These are phyloP conservation scores for Chalciporus sphaerocephalus DNA, from an alignment of 768 basidiomycete species.

Conservation along the genomic window DNA sequence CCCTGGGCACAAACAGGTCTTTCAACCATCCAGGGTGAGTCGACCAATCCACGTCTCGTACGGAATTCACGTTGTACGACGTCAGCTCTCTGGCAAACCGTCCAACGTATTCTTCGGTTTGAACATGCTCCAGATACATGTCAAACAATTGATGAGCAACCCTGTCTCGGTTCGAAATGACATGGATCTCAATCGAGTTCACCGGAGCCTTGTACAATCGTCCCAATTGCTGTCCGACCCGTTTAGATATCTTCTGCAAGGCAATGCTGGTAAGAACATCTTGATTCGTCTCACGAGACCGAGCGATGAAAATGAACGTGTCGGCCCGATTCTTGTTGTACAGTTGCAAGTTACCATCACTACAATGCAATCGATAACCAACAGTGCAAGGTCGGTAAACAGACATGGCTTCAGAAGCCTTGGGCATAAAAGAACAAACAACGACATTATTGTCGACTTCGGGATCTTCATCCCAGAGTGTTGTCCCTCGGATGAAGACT, in stretches of 20 bases:
- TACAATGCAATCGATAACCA: slow-evolving; percentile 55
- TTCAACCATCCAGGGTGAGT: slow-evolving; percentile 31
- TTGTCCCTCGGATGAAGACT: slow-evolving; percentile 57
- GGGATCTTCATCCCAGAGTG: slow-evolving; percentile 56
- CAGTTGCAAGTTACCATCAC: slow-evolving; percentile 53
- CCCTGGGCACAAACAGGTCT: slow-evolving; percentile 30
- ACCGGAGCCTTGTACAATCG: slow-evolving; percentile 50
- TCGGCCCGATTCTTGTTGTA: slow-evolving; percentile 49
- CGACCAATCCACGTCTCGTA: slow-evolving; percentile 40
- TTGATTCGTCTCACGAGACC: slow-evolving; percentile 39
- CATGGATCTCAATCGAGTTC: slow-evolving; percentile 56
- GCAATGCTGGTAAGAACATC: slow-evolving; percentile 59
- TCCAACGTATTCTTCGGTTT: slow-evolving; percentile 43
- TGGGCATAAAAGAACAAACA: slow-evolving; percentile 58
- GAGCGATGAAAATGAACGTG: slow-evolving; percentile 56
- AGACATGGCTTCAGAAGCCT: slow-evolving; percentile 44
- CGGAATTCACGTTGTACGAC: slow-evolving; percentile 40
- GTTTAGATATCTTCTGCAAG: slow-evolving; percentile 52
- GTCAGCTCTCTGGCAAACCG: slow-evolving; percentile 43
- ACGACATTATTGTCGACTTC: slow-evolving; percentile 56
- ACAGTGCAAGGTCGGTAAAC: slow-evolving; percentile 46
- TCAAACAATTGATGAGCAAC: slow-evolving; percentile 66
- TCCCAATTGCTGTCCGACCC: slow-evolving; percentile 63
- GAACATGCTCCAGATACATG: slow-evolving; percentile 58
- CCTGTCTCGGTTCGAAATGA: slow-evolving; percentile 64